Percentiles rank a stretch among this genome's conserved stretches.
These are phyloP conservation scores for Chenopodium berlandieri DNA, from an alignment of 148 eudicot species.

Conservation along the genomic window DNA sequence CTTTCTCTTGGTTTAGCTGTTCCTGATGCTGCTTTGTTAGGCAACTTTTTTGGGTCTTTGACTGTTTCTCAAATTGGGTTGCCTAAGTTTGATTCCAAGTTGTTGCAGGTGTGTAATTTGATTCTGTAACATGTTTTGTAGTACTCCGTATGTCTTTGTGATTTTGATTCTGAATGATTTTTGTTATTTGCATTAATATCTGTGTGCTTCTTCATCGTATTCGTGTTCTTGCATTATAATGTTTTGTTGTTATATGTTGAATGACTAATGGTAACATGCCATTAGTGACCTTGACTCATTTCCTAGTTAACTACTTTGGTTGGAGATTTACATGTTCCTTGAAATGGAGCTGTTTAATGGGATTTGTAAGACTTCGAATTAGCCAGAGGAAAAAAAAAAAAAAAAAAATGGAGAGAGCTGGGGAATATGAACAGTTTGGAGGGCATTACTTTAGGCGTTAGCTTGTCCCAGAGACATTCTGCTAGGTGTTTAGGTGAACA, in stretches of 20 bases:
- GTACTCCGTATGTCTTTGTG: not conserved
- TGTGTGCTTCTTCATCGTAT: not conserved
- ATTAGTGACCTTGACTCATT: not conserved
- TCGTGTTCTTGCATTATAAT: not conserved
- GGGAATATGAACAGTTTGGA: not conserved
- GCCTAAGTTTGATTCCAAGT: slow-evolving; percentile 57
- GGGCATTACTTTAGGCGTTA: not conserved
- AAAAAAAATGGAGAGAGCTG: too few species aligned
- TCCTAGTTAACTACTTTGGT: not conserved
- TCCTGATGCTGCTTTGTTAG: slow-evolving; percentile 87
- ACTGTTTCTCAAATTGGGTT: slow-evolving; percentile 76
- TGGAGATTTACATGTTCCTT: not conserved
- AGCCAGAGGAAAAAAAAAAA: not conserved
- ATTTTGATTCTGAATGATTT: not conserved
- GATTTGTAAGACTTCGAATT: not conserved
- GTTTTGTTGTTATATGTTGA: not conserved
- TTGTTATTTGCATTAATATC: not conserved
- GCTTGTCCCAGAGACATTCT: not conserved
- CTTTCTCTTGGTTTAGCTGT: slow-evolving; percentile 63
- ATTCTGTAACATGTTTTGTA: not conserved
- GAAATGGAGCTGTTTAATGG: not conserved
- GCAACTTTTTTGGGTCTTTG: slow-evolving; percentile 92
- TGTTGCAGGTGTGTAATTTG: slow-evolving; percentile 67
- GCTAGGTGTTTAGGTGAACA: not conserved
- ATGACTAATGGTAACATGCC: not conserved